phyloP scores from a whole-genome alignment of 2,329 filamentous ascomycete genomes.

The Ophiostoma sp. region DNA sequence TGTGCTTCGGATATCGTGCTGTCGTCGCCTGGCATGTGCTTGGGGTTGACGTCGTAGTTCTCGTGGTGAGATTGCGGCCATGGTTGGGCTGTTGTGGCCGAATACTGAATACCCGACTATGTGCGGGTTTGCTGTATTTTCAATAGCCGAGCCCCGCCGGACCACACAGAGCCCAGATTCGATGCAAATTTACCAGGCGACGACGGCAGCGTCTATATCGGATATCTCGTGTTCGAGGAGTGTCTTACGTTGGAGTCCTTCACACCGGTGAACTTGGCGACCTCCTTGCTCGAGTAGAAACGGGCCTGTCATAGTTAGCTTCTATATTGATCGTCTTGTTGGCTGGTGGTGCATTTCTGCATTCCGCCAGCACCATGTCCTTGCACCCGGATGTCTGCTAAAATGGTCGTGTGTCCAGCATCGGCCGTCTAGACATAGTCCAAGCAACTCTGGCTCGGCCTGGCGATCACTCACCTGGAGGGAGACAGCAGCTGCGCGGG shows the following conservation, averaged over 20 bases:
- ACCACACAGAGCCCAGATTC: neutral
- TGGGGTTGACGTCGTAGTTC: neutral
- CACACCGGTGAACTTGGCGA: constrained; percentile 88
- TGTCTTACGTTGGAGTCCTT: constrained; percentile 78
- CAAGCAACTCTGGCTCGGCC: neutral
- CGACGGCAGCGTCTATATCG: neutral
- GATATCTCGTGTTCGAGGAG: neutral
- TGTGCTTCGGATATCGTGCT: neutral
- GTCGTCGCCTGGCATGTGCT: constrained; percentile 4
- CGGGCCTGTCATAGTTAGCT: constrained; percentile 40
- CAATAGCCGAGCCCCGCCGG: constrained; percentile 7
- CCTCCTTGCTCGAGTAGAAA: constrained; percentile 62
- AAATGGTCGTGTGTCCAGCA: neutral
- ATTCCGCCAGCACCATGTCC: neutral
- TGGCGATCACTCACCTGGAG: constrained; percentile 53
- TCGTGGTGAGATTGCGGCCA: neutral
- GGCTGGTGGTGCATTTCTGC: neutral
- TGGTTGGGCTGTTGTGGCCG: neutral
- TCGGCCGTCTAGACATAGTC: neutral
- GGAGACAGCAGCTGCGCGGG: constrained; percentile 48
- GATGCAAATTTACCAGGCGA: neutral
- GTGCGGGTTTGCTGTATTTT: neutral
- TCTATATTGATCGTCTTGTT: neutral
- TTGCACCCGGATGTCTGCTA: neutral
- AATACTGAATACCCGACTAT: neutral